Base-by-base conservation (phyloP, 805 yeast species). In the Wickerhamiella qilinensis region DNA sequence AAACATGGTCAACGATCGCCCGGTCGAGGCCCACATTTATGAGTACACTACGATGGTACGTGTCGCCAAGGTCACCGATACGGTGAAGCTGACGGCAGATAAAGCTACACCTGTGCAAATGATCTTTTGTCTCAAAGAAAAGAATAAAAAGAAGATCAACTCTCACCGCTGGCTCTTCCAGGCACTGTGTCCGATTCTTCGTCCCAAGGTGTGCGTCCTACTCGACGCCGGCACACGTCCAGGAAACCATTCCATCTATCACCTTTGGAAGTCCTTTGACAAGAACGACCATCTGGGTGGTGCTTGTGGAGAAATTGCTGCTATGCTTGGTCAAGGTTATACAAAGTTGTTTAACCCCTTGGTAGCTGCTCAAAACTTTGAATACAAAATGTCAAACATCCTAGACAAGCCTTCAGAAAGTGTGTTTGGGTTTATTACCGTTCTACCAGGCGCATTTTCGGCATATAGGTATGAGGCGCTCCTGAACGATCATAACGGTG, bases 111-210 rank as follows among this genome's bases (percentile, higher is more conserved):
- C 98, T 0, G 78, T 85, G 9, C 97, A 88, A 57, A 63, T 91
- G 59, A 57, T 88, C 20, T 86, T 86, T 56, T 88, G 95, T 51
- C 62, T 88, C 51, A 88, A 88, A 54, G 97, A 88, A 53, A 74
- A 76, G 52, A 88, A 88, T 57, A 75, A 79, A 47, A 76, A 80
- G 54, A 88, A 88, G 53, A 88, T 88, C 56, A 88, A 88, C 58
- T 84, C 95, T 3, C 98, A 88, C 60, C 70, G 96, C 50, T 88
- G 98, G 98, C 85, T 93, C 22, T 76, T 88, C 59, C 91, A 88
- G 57, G 93, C 94, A 2, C 83, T 88, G 62, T 82, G 85, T 12
- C 81, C 86, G 25, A 66, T 79, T 22, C 60, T 88, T 38, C 68
- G 79, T 38, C 97, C 98, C 3, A 75, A 75, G 37, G 79, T 85